Percentiles rank a stretch among this genome's conserved stretches.
These are phyloP conservation scores for Synchytrium microbalum DNA, from an alignment of 371 early-diverging fungal species.

Conservation along the genomic window DNA sequence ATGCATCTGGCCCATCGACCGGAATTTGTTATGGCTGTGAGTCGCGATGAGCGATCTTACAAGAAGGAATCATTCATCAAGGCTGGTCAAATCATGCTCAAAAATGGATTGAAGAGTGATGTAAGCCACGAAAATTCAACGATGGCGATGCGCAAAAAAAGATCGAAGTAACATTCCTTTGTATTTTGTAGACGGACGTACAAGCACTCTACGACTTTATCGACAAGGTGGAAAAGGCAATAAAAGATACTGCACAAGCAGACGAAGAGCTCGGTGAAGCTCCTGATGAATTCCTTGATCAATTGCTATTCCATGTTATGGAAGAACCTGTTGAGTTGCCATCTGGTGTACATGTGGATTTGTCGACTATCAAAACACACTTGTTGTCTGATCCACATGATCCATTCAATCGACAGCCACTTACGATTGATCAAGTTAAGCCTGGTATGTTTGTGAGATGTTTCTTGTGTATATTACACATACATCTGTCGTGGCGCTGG, in stretches of 20 bases:
- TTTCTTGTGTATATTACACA: no score
- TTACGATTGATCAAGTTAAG: constrained; percentile 5
- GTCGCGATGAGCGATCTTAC: constrained; percentile 86
- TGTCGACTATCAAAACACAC: constrained; percentile 89
- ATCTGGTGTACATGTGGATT: constrained; percentile 82
- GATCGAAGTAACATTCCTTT: not conserved
- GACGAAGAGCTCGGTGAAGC: constrained; percentile 81
- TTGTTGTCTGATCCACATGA: constrained; percentile 89
- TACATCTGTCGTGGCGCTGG: no score
- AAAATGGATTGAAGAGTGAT: constrained; percentile 52
- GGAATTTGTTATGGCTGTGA: constrained; percentile 77
- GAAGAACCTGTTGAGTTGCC: constrained; percentile 95
- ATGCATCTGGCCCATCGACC: constrained; percentile 59
- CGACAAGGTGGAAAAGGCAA: constrained; percentile 42
- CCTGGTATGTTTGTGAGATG: not conserved
- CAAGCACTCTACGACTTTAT: constrained; percentile 24
- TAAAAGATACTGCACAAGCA: constrained; percentile 47
- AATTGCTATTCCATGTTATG: constrained; percentile 87
- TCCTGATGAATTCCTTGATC: constrained; percentile 94
- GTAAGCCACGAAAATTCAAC: constrained; percentile 10
- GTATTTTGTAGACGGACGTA: constrained; percentile 23
- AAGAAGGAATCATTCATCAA: constrained; percentile 59
- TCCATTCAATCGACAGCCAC: constrained; percentile 58
- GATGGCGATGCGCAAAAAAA: not conserved
- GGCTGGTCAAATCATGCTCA: constrained; percentile 61